Percentiles rank a stretch among this genome's conserved stretches.
Conservation (phyloP, 768 basidiomycete genomes). For the Amanita inopinata region DNA sequence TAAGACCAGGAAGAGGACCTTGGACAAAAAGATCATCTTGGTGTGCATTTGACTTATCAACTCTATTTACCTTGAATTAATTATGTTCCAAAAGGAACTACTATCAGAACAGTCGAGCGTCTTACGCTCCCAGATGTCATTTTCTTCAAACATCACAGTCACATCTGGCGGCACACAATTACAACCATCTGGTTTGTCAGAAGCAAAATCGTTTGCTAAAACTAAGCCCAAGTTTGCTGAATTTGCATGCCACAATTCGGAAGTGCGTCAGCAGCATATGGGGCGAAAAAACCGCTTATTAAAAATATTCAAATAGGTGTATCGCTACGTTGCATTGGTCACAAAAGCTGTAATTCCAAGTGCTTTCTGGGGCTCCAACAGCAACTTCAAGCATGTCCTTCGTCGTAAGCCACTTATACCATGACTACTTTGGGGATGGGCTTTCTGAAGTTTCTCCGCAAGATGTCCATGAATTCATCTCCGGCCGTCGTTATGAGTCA, state of each 20-base stretch:
- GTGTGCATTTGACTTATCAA: background rate
- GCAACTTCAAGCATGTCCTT: slow-evolving; percentile 53
- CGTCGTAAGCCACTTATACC: slow-evolving; percentile 33
- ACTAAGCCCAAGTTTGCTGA: slow-evolving; percentile 73
- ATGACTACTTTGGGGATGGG: background rate
- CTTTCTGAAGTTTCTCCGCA: background rate
- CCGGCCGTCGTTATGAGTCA: slow-evolving; percentile 72
- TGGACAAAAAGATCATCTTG: slow-evolving; percentile 8
- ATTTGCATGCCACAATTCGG: slow-evolving; percentile 54
- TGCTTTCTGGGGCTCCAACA: slow-evolving; percentile 66
- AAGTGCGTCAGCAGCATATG: slow-evolving; percentile 48
- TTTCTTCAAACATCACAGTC: slow-evolving; percentile 33
- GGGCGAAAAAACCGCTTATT: too few species aligned
- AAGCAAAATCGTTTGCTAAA: slow-evolving; percentile 24
- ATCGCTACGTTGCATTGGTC: slow-evolving; percentile 50
- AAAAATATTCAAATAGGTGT: slow-evolving; percentile 39
- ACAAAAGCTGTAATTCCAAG: slow-evolving; percentile 66
- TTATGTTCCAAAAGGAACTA: slow-evolving; percentile 43
- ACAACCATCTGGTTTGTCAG: slow-evolving; percentile 18
- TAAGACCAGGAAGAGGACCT: background rate
- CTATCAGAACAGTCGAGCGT: slow-evolving; percentile 61
- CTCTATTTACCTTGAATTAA: background rate
- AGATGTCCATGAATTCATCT: slow-evolving; percentile 74
- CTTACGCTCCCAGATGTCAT: slow-evolving; percentile 41
- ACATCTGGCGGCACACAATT: slow-evolving; percentile 44